Percentiles rank a stretch among this genome's conserved stretches.
These are phyloP conservation scores for Parathielavia appendiculata DNA, from an alignment of 495 filamentous ascomycete genomes.

Conservation along the genomic window DNA sequence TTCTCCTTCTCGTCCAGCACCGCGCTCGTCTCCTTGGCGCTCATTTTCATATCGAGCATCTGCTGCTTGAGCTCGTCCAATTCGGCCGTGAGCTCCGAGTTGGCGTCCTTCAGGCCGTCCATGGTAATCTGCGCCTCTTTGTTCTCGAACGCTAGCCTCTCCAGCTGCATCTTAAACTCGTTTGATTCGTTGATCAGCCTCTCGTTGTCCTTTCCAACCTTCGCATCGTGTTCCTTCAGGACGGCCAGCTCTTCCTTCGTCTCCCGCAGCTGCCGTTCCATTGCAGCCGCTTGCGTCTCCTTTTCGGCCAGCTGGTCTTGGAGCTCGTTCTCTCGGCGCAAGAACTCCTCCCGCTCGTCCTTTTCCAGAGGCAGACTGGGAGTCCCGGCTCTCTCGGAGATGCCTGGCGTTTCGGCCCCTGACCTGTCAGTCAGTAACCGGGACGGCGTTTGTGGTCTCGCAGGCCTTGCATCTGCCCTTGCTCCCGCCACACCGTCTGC, in stretches of 20 bases:
- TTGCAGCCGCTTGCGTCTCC: constrained; percentile 70
- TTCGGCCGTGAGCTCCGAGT: constrained; percentile 82
- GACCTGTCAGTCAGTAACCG: constrained; percentile 67
- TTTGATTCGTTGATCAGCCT: constrained; percentile 76
- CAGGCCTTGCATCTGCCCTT: constrained; percentile 56
- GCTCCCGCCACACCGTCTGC: constrained; percentile 55
- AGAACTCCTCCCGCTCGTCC: constrained; percentile 94
- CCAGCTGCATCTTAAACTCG: constrained; percentile 89
- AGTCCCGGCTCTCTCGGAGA: constrained; percentile 72
- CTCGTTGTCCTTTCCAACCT: constrained; percentile 82
- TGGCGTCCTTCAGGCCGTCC: constrained; percentile 94
- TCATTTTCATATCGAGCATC: constrained; percentile 91
- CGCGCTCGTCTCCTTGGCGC: constrained; percentile 83
- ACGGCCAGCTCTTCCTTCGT: constrained; percentile 75
- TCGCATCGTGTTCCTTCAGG: constrained; percentile 75
- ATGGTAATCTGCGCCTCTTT: constrained; percentile 97
- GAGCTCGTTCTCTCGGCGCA: constrained; percentile 90
- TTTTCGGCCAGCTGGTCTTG: constrained; percentile 94
- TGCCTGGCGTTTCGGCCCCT: constrained; percentile 62
- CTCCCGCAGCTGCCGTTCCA: constrained; percentile 72
- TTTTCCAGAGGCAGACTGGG: constrained; percentile 86
- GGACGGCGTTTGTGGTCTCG: constrained; percentile 76
- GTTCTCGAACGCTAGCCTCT: constrained; percentile 89
- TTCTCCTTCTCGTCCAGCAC: constrained; percentile 93
- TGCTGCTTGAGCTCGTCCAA: constrained; percentile 96